Percentiles rank a stretch among this genome's conserved stretches.
These are phyloP conservation scores for Agastache rugosa DNA, from an alignment of 257 asterid genomes.

Conservation along the genomic window DNA sequence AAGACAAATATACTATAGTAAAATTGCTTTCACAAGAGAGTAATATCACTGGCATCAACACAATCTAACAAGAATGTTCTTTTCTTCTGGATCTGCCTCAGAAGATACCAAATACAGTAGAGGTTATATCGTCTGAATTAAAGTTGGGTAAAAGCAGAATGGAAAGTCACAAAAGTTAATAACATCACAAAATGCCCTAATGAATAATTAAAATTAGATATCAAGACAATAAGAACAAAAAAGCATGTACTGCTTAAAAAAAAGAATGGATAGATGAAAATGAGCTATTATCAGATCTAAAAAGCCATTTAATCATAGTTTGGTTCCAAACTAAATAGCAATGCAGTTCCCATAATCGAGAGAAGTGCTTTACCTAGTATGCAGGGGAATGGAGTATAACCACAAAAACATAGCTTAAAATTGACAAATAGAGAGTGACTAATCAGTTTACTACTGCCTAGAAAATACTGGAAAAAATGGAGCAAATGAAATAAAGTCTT, in stretches of 20 bases:
- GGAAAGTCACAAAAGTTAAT: not conserved
- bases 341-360: not conserved
- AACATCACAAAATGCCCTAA: slow-evolving; percentile 9
- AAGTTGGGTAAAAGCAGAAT: not conserved
- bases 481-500: not conserved
- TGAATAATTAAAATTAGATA: not conserved
- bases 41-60: not conserved
- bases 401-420: not conserved
- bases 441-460: not conserved
- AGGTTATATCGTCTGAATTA: not conserved
- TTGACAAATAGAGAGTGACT: not conserved
- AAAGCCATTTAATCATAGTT: not conserved
- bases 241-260: not conserved
- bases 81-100: not conserved
- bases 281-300: not conserved
- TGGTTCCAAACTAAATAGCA: not conserved
- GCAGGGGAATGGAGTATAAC: slow-evolving; percentile 5
- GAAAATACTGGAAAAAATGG: not conserved
- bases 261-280: not conserved
- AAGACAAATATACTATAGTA: not conserved
- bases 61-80: not conserved
- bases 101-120: not conserved
- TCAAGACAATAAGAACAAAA: not conserved
- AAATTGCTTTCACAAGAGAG: not conserved
- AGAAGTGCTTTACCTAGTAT: not conserved